These are phyloP conservation scores for Cryptosporidium andersoni DNA, from an alignment of 169 alveolate species.

Conservation along the genomic window DNA sequence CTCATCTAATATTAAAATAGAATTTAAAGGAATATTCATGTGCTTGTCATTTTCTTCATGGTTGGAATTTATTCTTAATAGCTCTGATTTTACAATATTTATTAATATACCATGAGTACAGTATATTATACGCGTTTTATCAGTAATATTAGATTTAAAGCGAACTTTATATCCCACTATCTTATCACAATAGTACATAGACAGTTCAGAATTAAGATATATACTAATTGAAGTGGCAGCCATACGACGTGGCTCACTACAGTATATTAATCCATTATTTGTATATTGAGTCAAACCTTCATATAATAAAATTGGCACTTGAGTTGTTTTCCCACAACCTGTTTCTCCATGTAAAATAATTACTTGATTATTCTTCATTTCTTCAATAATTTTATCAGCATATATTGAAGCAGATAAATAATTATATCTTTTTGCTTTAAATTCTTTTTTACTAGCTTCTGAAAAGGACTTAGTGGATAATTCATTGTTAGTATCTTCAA, in stretches of 20 bases:
- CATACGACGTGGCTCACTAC: slow-evolving; percentile 67
- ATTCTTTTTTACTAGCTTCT: too few relatives aligned
- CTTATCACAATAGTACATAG: not conserved
- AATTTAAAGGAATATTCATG: slow-evolving; percentile 17
- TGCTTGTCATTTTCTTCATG: not conserved
- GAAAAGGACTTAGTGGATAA: not conserved
- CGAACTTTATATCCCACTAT: slow-evolving; percentile 63
- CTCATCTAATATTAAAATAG: slow-evolving; percentile 75
- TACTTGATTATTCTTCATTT: slow-evolving; percentile 8
- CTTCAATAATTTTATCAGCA: slow-evolving; percentile 39
- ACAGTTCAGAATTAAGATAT: slow-evolving; percentile 29
- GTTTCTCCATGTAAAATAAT: slow-evolving; percentile 84
- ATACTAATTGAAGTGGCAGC: slow-evolving; percentile 63
- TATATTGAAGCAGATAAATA: slow-evolving; percentile 40
- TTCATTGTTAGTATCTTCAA: too few relatives aligned
- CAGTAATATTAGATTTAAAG: slow-evolving; percentile 28
- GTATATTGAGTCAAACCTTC: slow-evolving; percentile 56
- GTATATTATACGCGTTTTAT: slow-evolving; percentile 55
- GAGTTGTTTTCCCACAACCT: slow-evolving; percentile 92
- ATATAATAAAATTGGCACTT: slow-evolving; percentile 77
- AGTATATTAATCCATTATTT: slow-evolving; percentile 37
- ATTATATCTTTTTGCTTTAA: slow-evolving; percentile 7
- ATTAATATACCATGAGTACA: slow-evolving; percentile 71
- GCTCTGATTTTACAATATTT: slow-evolving; percentile 48
- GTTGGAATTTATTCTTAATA: not conserved